Evolutionary conservation across 2,329 filamentous ascomycete species (phyloP).

Genomic region (Microdochium trichocladiopsis): DNA sequence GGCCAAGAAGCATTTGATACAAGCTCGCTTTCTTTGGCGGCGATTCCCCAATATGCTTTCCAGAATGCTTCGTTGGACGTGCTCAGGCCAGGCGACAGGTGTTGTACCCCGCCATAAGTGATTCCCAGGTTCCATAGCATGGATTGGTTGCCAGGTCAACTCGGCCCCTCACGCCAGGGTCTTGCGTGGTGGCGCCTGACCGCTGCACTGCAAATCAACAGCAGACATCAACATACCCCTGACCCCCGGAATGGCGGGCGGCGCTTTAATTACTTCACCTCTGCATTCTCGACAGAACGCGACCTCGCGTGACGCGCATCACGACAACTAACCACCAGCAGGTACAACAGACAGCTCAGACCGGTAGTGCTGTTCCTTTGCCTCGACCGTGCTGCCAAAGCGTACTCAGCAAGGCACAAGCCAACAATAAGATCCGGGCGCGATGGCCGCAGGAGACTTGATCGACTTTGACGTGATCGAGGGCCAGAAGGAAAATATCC

Average conservation of each 20-base stretch:
- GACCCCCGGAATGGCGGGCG: background rate
- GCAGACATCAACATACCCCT: background rate
- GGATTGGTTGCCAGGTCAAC: conserved; percentile 17
- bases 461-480: conserved; percentile 90
- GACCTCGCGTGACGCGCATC: background rate
- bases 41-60: too few relatives aligned
- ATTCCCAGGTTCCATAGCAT: too few relatives aligned
- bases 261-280: background rate
- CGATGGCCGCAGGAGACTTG: conserved; percentile 45
- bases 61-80: too few relatives aligned
- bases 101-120: conserved; percentile 6
- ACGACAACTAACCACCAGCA: background rate
- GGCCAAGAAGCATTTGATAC: background rate
- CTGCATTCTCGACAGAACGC: background rate
- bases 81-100: too few relatives aligned
- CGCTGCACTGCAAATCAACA: background rate
- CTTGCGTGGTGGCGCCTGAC: background rate
- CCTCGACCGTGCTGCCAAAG: conserved; percentile 8
- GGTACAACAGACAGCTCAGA: too few relatives aligned
- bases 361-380: too few relatives aligned
- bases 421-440: too few relatives aligned
- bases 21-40: too few relatives aligned
- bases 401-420: background rate
- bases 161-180: background rate
- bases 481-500: conserved; percentile 95